Conservation (phyloP, 2,329 filamentous ascomycete genomes). For the Pyrenophora tritici-repentis region DNA sequence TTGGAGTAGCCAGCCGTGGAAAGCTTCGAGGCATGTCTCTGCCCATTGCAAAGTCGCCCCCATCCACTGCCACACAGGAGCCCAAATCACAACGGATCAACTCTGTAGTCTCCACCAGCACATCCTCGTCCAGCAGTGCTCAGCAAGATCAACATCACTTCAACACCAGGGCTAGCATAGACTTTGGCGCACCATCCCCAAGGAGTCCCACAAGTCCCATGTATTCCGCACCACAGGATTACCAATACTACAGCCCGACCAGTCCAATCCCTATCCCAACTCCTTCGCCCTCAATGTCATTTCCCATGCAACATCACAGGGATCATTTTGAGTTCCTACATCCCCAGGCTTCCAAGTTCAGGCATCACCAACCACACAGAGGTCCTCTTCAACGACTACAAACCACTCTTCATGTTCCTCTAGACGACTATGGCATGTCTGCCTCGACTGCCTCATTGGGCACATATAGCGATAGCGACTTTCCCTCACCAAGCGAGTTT, state of each 20-base stretch:
- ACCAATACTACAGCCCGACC: slow-evolving; percentile 44
- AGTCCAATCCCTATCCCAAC: slow-evolving; percentile 50
- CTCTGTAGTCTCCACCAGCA: slow-evolving; percentile 27
- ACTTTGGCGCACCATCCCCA: slow-evolving; percentile 43
- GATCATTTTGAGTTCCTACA: slow-evolving; percentile 47
- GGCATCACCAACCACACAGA: slow-evolving; percentile 45
- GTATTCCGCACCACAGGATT: slow-evolving; percentile 45
- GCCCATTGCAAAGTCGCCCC: slow-evolving; percentile 58
- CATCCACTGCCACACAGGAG: slow-evolving; percentile 33
- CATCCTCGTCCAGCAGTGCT: slow-evolving; percentile 23
- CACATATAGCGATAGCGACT: slow-evolving; percentile 56
- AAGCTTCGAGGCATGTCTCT: slow-evolving; percentile 89
- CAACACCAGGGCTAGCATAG: slow-evolving; percentile 38
- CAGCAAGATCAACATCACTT: slow-evolving; percentile 36
- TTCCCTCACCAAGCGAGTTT: slow-evolving; percentile 54
- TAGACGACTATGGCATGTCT: slow-evolving; percentile 50
- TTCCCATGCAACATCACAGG: slow-evolving; percentile 46
- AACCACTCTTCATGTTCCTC: slow-evolving; percentile 48
- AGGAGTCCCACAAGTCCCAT: slow-evolving; percentile 45
- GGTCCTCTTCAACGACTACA: slow-evolving; percentile 51
- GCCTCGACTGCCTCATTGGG: slow-evolving; percentile 53
- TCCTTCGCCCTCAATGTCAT: slow-evolving; percentile 43
- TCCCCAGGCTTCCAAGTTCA: slow-evolving; percentile 44
- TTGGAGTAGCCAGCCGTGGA: slow-evolving; percentile 91
- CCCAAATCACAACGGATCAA: slow-evolving; percentile 34